phyloP scores from a whole-genome alignment of 208 protist genomes.

The Leishmania mexicana region DNA sequence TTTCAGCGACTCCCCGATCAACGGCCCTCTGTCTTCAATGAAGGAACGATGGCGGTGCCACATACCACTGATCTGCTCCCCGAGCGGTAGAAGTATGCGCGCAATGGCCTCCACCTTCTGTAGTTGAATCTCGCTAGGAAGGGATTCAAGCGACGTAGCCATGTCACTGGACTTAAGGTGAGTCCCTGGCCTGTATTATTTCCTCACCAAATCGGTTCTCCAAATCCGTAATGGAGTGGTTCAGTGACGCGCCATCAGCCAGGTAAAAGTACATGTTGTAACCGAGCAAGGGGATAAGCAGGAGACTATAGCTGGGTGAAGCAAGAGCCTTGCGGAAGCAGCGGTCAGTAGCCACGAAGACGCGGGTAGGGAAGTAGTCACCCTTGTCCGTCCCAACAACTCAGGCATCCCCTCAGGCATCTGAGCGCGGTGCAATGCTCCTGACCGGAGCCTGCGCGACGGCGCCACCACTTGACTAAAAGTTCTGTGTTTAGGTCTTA shows the following conservation, averaged over 20 bases:
- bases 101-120: constrained; percentile 12
- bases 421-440: constrained; percentile 5
- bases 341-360: constrained; percentile 16
- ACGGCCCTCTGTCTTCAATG: constrained; percentile 35
- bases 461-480: constrained; percentile 10
- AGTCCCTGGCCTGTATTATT: constrained; percentile 11
- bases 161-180: constrained; percentile 22
- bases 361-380: constrained; percentile 1
- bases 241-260: constrained; percentile 7
- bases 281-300: constrained; percentile 28
- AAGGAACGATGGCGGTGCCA: constrained; percentile 34
- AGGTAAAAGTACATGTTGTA: constrained; percentile 34
- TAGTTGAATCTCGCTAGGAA: constrained; percentile 26
- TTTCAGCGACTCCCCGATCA: constrained; percentile 32
- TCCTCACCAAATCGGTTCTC: constrained; percentile 14
- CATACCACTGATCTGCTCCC: constrained; percentile 22
- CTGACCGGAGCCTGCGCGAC: constrained; percentile 21
- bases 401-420: constrained; percentile 2
- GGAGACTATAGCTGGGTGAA: constrained; percentile 21
- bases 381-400: constrained; percentile 6
- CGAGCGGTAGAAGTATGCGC: constrained; percentile 21
- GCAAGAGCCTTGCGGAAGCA: constrained; percentile 21
- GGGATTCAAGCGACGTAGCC: neutral
- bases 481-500: constrained; percentile 17
- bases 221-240: constrained; percentile 15